Evolutionary conservation across 1,284 basidiomycete species (phyloP), one percentile per base, ranked within the genome.

Genomic region (Takashimella tepidaria): DNA sequence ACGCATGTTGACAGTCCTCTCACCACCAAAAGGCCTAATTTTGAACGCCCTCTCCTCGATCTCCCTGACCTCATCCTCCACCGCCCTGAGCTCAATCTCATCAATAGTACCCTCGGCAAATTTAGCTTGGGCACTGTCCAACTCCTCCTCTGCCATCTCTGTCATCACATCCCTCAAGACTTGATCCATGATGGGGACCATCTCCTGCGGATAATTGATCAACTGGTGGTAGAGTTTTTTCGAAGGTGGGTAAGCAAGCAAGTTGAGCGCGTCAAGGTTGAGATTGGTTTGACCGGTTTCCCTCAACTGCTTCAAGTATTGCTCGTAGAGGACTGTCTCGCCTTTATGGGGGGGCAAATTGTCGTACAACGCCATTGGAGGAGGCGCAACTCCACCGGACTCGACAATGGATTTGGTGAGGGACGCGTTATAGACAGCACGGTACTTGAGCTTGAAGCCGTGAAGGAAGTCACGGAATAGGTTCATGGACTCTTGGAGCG

Each of bases 161-260:
- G 91, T 76, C 86, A 95, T 87, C 51, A 88, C 76, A 67, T 98
- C 93, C 75, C 93, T 91, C 61, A 98, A 78, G 0, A 92, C 87
- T 68, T 93, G 90, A 80, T 98, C 96, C 86, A 97, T 92, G 50
- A 91, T 89, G 2, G 95, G 95, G 42, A 98, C 83, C 49, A 98
- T 85, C 78, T 98, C 95, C 74, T 97, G 92, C 0, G 95, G 96
- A 73, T 95, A 98, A 69, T 92, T 92, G 60, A 86, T 74, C 12
- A 98, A 78, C 66, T 89, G 88, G 42, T 78, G 77, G 69, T 89
- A 83, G 12, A 97, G 79, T 74, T 91, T 92, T 69, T 84, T 86
- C 57, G 85, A 84, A 5, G 88, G 84, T 0, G 91, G 89, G 72
- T 88, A 98, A 0, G 93, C 84, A 24, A 87, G 80, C n/a, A 98